Base-by-base conservation (phyloP, 2,329 filamentous ascomycete genomes). In the Colletotrichum godetiae region DNA sequence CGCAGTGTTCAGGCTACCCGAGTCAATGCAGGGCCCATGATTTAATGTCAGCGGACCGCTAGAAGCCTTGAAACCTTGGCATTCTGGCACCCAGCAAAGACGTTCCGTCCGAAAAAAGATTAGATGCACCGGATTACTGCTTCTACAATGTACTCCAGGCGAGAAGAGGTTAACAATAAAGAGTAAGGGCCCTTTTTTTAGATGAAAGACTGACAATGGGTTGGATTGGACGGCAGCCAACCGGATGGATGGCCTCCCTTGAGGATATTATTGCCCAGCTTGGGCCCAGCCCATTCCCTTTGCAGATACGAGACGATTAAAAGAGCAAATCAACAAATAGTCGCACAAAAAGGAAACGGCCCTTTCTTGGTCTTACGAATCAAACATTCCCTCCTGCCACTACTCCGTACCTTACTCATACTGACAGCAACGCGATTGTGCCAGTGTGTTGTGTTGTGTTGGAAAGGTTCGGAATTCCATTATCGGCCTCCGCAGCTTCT, bases 281-380 rank as follows among this genome's bases (percentile, higher is more conserved):
- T 46, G 42, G 49, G 60, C 42, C 66, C 52, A 55, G 59, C 59
- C 19, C 67, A 49, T 49, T 68, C 52, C 57, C 37, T 72, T 63
- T 58, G 59, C 53, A 69, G 66, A 69, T 64, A 53, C 59, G 69
- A 53, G 65, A 69, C 35, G 15, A 31, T 11, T 35, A 63, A 58
- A 57, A 10, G 13, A 42, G 27, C 11, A 33, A 52, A 13, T 52
- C 11, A 29, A 46, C 66, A 69, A 64, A 64, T 59, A 59, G 61
- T 72, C 53, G 68, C 59, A 69, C 66, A 63, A 68, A 72, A 64
- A 58, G 65, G 55, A 55, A 46, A 55, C 52, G 65, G 52, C 3
- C 37, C 55, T 63, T 53, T 57, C 33, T 35, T 53, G 46, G 49
- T 53, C 56, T 27, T 33, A 22, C 12, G 27, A 59, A 27, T n/a